These are phyloP conservation scores for Rubia tinctorum DNA, from an alignment of 305 asterid species.

Conservation along the genomic window DNA sequence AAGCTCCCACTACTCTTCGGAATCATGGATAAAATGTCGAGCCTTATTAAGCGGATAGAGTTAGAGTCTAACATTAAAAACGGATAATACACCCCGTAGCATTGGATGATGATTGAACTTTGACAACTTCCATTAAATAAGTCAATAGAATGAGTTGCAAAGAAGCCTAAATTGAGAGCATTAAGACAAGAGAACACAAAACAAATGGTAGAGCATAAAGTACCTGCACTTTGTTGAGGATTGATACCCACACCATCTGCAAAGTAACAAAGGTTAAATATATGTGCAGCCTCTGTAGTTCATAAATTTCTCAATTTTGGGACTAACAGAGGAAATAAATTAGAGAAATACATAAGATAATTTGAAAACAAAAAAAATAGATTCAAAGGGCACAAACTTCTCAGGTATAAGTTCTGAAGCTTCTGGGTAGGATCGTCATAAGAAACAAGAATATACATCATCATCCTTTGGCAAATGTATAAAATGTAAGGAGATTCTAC, in stretches of 20 bases:
- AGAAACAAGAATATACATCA: background rate
- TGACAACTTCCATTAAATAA: background rate
- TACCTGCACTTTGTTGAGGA: conserved; percentile 98
- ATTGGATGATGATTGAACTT: too few relatives aligned
- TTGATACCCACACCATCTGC: conserved; percentile 96
- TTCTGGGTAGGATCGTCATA: too few relatives aligned
- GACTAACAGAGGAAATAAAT: background rate
- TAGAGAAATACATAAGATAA: background rate
- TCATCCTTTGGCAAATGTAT: background rate
- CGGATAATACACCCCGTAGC: background rate
- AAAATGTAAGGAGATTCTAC: background rate
- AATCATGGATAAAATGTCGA: background rate
- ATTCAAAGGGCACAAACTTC: background rate
- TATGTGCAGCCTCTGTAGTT: background rate
- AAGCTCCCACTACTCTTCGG: background rate
- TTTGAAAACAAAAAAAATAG: background rate
- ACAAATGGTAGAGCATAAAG: conserved; percentile 7
- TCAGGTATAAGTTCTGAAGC: background rate
- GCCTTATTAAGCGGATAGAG: too few relatives aligned
- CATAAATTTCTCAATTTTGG: background rate
- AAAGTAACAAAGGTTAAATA: conserved; percentile 17
- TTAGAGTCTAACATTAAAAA: background rate
- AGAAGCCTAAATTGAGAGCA: background rate
- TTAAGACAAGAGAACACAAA: conserved; percentile 1
- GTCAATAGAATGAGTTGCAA: background rate